Percentiles rank a stretch among this genome's conserved stretches.
Evolutionary conservation across 306 rosid species (phyloP).

Genomic region (Gastrolobium bilobum): DNA sequence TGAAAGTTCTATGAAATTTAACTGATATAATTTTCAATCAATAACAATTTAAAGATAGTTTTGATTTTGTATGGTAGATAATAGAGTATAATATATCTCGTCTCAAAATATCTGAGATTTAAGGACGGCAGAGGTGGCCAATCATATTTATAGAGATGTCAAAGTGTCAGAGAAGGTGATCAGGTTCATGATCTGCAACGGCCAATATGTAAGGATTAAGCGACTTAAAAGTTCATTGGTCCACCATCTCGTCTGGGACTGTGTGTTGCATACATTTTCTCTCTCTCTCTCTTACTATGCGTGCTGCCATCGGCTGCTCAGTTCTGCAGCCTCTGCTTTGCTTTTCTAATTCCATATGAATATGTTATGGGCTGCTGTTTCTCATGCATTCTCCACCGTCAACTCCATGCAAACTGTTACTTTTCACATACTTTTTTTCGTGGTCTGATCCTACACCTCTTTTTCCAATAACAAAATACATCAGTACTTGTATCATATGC

Average conservation of each 20-base stretch:
- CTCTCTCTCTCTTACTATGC: neutral
- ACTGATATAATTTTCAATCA: too few relatives aligned
- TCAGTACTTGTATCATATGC: neutral
- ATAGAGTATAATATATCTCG: too few relatives aligned
- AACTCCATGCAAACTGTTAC: slow-evolving; percentile 45
- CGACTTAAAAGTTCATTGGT: neutral
- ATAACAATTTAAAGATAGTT: too few relatives aligned
- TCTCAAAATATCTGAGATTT: neutral
- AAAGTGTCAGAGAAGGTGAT: slow-evolving; percentile 47
- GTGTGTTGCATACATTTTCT: neutral
- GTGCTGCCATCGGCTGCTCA: slow-evolving; percentile 43
- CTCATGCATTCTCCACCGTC: slow-evolving; percentile 59
- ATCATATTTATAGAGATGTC: slow-evolving; percentile 40
- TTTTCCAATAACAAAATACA: slow-evolving; percentile 31
- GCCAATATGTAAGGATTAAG: slow-evolving; percentile 41
- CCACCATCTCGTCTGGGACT: slow-evolving; percentile 47
- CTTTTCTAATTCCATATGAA: slow-evolving; percentile 41
- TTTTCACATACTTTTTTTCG: slow-evolving; percentile 46
- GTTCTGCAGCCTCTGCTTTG: slow-evolving; percentile 35
- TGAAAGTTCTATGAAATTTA: too few relatives aligned
- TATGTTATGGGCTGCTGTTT: slow-evolving; percentile 55
- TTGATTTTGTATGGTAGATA: too few relatives aligned
- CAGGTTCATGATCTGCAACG: slow-evolving; percentile 53
- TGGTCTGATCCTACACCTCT: slow-evolving; percentile 25
- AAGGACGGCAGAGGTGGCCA: slow-evolving; percentile 11